These are phyloP conservation scores for Venturiaceae sp. DNA, from an alignment of 2,329 filamentous ascomycete species.

Conservation along the genomic window DNA sequence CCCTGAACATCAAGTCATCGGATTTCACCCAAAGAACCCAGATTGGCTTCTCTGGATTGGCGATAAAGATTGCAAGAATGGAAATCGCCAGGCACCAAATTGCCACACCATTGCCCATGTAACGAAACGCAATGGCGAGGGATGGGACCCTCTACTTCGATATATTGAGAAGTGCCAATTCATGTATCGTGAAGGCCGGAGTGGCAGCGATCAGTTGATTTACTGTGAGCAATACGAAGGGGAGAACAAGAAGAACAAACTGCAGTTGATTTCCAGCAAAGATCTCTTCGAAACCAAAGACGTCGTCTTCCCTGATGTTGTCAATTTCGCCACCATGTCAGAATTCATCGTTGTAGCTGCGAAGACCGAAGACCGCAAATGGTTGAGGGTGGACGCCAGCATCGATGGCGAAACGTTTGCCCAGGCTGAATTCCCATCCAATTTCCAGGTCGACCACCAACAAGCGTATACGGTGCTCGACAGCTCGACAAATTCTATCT, in stretches of 20 bases:
- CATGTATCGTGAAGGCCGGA: constrained; percentile 53
- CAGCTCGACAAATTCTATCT: constrained; percentile 88
- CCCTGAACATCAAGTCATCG: constrained; percentile 45
- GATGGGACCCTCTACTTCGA: constrained; percentile 66
- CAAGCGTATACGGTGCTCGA: constrained; percentile 88
- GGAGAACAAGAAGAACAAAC: constrained; percentile 51
- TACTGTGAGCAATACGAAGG: constrained; percentile 55
- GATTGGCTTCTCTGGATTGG: constrained; percentile 94
- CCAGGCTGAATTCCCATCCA: constrained; percentile 73
- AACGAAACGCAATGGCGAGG: constrained; percentile 65
- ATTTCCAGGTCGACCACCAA: constrained; percentile 69
- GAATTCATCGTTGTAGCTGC: constrained; percentile 91
- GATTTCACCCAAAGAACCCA: constrained; percentile 70
- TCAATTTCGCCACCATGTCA: constrained; percentile 86
- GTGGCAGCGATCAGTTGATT: constrained; percentile 53
- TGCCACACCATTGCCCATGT: constrained; percentile 70
- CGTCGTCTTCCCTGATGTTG: constrained; percentile 59
- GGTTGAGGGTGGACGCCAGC: constrained; percentile 69
- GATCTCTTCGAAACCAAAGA: constrained; percentile 65
- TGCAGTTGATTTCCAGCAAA: constrained; percentile 66
- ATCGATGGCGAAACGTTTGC: constrained; percentile 79
- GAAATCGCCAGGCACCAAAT: constrained; percentile 27
- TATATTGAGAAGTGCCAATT: constrained; percentile 82
- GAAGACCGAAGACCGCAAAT: constrained; percentile 53
- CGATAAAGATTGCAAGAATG: constrained; percentile 47